phyloP scores from a whole-genome alignment of 345 rosid species.

The Theobroma cacao region DNA sequence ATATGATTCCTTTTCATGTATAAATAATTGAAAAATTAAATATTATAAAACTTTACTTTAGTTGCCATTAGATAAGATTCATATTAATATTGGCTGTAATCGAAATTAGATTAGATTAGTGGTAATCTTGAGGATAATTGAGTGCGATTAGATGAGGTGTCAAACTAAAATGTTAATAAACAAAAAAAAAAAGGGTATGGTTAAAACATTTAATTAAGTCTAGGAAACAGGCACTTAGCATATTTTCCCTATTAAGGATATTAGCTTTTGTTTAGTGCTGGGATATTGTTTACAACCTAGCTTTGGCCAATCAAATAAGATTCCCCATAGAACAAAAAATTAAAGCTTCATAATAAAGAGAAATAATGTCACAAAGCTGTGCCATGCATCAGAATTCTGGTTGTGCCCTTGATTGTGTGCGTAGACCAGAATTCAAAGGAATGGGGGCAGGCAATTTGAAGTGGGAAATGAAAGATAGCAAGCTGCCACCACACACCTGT shows the following conservation, averaged over 20 bases:
- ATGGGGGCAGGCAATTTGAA: not conserved
- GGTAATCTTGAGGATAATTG: not conserved
- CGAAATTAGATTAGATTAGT: not conserved
- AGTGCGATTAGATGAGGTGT: not conserved
- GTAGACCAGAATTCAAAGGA: constrained; percentile 15
- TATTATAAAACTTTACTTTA: not conserved
- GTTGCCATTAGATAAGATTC: constrained; percentile 4
- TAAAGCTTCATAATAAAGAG: not conserved
- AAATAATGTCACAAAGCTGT: not conserved
- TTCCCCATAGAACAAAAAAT: constrained; percentile 8
- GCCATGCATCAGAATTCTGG: not conserved
- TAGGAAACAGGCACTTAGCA: not conserved
- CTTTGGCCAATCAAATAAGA: not conserved
- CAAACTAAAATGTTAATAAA: not conserved
- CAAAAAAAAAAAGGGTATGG: not conserved
- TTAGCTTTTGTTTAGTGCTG: not conserved
- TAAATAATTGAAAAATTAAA: not conserved
- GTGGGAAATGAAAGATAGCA: constrained; percentile 15
- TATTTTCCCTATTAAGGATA: not conserved
- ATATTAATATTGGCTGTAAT: not conserved
- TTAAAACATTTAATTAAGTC: not conserved
- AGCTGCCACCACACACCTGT: constrained; percentile 19
- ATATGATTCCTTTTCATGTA: constrained; percentile 1
- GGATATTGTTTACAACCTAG: not conserved
- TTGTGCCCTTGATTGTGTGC: constrained; percentile 5